phyloP scores from a whole-genome alignment of 345 rosid genomes.

The Euphorbia lathyris region DNA sequence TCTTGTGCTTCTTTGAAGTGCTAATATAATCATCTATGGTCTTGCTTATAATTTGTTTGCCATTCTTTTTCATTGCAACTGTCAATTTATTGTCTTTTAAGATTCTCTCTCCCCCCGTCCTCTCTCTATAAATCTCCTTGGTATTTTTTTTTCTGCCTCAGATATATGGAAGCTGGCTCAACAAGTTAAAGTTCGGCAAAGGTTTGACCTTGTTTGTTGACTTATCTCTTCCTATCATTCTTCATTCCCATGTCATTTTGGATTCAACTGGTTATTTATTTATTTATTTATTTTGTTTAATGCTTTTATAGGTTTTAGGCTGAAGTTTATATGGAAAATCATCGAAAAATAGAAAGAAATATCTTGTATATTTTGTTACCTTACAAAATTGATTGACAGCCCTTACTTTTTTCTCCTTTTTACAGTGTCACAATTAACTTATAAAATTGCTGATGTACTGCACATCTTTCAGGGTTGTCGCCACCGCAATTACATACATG shows the following conservation, averaged over 20 bases:
- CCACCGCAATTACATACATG: conserved; percentile 92
- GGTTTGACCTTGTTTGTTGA: conserved; percentile 40
- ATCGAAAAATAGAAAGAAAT: not conserved
- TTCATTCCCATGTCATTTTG: not conserved
- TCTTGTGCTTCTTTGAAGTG: not conserved
- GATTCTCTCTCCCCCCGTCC: too few species aligned
- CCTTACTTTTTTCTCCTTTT: not conserved
- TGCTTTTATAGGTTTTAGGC: not conserved
- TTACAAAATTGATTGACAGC: not conserved
- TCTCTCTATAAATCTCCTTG: conserved; percentile 7
- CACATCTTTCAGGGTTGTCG: conserved; percentile 71
- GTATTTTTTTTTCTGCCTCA: conserved; percentile 26
- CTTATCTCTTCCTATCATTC: not conserved
- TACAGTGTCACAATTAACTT: conserved; percentile 1
- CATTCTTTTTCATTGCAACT: not conserved
- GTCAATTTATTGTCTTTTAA: not conserved
- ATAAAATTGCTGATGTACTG: conserved; percentile 10
- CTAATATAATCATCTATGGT: not conserved
- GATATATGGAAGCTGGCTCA: conserved; percentile 84
- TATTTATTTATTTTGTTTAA: too few species aligned
- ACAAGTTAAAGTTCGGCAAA: conserved; percentile 83
- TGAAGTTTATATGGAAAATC: not conserved
- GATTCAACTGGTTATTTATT: too few species aligned
- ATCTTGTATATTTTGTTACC: not conserved
- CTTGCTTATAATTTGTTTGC: not conserved